Evolutionary conservation across 805 yeast species (phyloP), one percentile per base, ranked within the genome.

Genomic region (Candida xyloterini): DNA sequence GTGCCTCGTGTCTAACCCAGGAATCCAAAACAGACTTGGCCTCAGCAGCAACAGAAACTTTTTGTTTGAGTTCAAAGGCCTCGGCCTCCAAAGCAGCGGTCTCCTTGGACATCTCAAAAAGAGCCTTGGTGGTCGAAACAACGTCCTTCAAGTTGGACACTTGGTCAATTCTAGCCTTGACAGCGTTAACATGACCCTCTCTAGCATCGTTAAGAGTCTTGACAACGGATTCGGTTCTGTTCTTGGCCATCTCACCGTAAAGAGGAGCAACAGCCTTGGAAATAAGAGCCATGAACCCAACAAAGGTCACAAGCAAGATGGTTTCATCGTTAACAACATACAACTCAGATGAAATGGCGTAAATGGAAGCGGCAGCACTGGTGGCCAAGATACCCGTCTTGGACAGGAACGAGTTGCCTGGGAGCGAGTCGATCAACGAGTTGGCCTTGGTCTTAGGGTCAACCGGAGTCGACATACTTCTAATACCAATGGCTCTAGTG

Each of bases 1-100:
- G 89, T 55, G 87, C 84, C 76, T 93, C 99, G 70, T 85, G 86
- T 79, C 98, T 87, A 58, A 90, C 97, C 99, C 99, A 93, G 11
- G 98, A 88, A 72, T 93, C 99, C 64, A 93, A 80, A 46, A 91
- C 95, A 43, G 93, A 72, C 74, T 85, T 89, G 61, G 98, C 98
- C 76, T 89, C 96, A 48, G 73, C 57, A 43, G 95, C 91, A 53
- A 89, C 78, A 49, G 81, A 89, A 53, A 87, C 89, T 63, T 81
- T 70, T 76, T 93, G 99, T 75, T 89, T 84, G 66, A 87, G 79
- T 73, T 86, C 95, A 62, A 90, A 93, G 42, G 91, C 80, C 71
- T 88, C 79, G 51, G 96, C 95, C 78, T 93, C 99, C 61, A 90
- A 78, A 71, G 84, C 78, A 54, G 95, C 96, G 49, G 99, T 91